Base-by-base conservation (phyloP, 805 yeast genomes). In the Cyberlindnera saturnus region DNA sequence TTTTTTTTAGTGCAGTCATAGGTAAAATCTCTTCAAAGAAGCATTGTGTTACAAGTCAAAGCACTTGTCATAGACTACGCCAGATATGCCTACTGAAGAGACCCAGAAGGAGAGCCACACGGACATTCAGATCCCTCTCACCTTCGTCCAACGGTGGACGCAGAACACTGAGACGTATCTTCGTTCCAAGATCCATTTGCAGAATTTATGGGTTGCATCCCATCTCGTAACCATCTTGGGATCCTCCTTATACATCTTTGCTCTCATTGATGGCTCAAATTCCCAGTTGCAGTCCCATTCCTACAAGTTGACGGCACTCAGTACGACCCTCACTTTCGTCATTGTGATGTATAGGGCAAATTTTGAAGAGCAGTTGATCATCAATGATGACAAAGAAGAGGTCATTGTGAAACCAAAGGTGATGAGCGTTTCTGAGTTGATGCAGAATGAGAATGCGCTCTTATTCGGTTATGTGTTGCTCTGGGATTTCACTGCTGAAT, bases 381-480 rank as follows among this genome's bases (percentile, higher is more conserved):
- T 40, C 26, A 43, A 50, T 31, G 55, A 48, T 8, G 44, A 41
- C 14, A 43, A 42, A 15, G 47, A 49, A 18, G 50, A 45, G 34
- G 46, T 49, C 18, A 20, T 42, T 13, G 39, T 48, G 3, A 45
- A 40, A 34, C 40, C 48, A 8, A 46, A 28, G 34, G 33, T 30
- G 4, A 49, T 64, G 28, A 57, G 61, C 11, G 47, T 69, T 16
- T 59, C 71, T 8, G 66, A 63, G 37, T 53, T 65, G 5, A 50
- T 70, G 37, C 66, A 61, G 48, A 63, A 71, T n/a, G 73, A 69
- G 42, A 67, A 70, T 44, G 59, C 69, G 0, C 71, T 66, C 34
- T 44, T 70, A 36, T 53, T 69, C 33, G 62, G 63, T 0, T 66
- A 61, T 51, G 53, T 70, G 1, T 47, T 57, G n/a, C 54, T 70